Percentiles rank a stretch among this genome's conserved stretches.
Conservation (phyloP, 345 rosid species). For the Hypericum androsaemum region DNA sequence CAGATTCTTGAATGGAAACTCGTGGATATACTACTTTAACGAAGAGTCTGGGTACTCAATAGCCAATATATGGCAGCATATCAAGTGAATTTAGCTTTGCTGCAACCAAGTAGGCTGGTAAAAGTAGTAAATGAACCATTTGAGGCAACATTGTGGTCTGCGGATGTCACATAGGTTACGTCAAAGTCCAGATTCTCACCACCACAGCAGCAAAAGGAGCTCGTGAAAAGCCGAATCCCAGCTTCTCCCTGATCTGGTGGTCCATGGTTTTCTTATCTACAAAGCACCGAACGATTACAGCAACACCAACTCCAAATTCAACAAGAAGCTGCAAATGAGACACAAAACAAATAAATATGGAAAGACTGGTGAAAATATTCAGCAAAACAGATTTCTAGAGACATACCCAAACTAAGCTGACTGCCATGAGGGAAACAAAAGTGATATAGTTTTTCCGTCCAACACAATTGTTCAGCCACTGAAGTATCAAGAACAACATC, state of each 20-base stretch:
- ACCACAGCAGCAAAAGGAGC: conserved; percentile 68
- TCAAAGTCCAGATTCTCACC: conserved; percentile 35
- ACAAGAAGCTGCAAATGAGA: conserved; percentile 49
- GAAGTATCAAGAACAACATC: conserved; percentile 19
- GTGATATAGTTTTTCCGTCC: conserved; percentile 83
- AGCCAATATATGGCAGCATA: no score
- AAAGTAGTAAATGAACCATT: no score
- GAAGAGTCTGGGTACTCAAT: no score
- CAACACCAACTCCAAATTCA: conserved; percentile 81
- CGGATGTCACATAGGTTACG: neutral
- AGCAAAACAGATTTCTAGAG: neutral
- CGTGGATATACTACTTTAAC: no score
- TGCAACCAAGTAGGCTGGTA: no score
- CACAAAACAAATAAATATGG: no score
- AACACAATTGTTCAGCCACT: conserved; percentile 97
- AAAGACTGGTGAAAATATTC: no score
- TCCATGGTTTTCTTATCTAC: conserved; percentile 59
- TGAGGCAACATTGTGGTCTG: no score
- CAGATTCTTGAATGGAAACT: no score
- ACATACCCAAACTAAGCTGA: conserved; percentile 80
- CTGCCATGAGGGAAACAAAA: conserved; percentile 83
- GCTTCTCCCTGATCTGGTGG: conserved; percentile 60
- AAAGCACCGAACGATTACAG: conserved; percentile 79
- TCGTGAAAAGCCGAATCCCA: conserved; percentile 77
- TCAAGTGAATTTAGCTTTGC: no score